Evolutionary conservation across 768 basidiomycete species (phyloP).

Genomic region (Pleurotus djamor): DNA sequence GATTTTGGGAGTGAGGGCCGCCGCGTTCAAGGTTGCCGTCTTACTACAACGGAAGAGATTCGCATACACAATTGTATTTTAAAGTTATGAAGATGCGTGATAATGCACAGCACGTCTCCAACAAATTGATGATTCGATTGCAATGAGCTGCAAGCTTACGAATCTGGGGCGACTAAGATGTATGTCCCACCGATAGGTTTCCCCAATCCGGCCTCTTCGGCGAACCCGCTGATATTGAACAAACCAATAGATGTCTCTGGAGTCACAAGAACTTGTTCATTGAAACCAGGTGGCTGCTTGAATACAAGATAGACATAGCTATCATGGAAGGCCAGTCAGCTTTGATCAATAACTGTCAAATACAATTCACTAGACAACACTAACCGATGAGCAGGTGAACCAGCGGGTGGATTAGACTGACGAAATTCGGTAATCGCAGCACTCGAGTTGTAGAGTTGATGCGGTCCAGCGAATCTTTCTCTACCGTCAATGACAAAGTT

Average conservation of each 20-base stretch:
- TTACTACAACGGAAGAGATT: no score
- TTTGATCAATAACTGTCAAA: not conserved
- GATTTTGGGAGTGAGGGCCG: no score
- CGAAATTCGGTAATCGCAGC: conserved; percentile 36
- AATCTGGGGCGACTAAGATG: conserved; percentile 37
- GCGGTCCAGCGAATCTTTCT: conserved; percentile 4
- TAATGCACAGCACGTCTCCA: no score
- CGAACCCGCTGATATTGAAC: conserved; percentile 47
- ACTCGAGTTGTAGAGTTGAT: conserved; percentile 29
- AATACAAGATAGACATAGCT: conserved; percentile 50
- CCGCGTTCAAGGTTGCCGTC: no score
- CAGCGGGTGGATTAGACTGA: conserved; percentile 39
- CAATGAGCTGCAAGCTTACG: not conserved
- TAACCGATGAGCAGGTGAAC: conserved; percentile 41
- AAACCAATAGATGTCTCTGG: conserved; percentile 25
- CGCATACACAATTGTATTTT: no score
- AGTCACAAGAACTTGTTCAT: conserved; percentile 36
- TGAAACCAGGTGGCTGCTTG: conserved; percentile 38
- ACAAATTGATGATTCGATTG: no score
- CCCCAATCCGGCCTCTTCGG: conserved; percentile 36
- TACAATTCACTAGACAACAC: not conserved
- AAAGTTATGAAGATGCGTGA: no score
- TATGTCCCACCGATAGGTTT: conserved; percentile 46
- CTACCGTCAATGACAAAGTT: conserved; percentile 23
- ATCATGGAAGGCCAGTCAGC: not conserved